Conservation (phyloP, 1,139 yeast genomes). For the Citeromyces hawaiiensis region DNA sequence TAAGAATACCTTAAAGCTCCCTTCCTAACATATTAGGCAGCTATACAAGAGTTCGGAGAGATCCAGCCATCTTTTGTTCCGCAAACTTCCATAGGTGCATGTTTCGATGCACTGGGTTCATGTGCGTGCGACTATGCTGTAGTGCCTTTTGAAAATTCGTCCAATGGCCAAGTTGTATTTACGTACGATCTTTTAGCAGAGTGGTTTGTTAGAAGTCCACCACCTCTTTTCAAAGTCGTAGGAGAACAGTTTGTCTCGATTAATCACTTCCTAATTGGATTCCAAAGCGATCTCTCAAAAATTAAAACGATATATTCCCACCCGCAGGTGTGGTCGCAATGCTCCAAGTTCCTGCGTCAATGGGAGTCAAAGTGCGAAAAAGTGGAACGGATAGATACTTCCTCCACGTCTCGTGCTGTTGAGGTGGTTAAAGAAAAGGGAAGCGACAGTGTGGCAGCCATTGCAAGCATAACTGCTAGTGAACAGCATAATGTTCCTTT, state of each 20-base stretch:
- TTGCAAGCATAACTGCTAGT: constrained; percentile 54
- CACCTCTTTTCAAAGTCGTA: constrained; percentile 31
- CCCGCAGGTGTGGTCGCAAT: constrained; percentile 98
- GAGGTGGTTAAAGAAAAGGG: constrained; percentile 32
- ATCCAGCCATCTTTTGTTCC: constrained; percentile 24
- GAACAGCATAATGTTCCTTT: constrained; percentile 48
- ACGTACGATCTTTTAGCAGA: constrained; percentile 75
- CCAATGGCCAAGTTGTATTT: constrained; percentile 85
- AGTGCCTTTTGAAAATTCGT: constrained; percentile 90
- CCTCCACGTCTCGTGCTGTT: constrained; percentile 81
- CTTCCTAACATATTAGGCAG: constrained; percentile 34
- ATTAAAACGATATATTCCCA: constrained; percentile 65
- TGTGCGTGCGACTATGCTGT: constrained; percentile 51
- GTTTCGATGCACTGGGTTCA: constrained; percentile 40
- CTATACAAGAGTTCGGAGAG: constrained; percentile 48
- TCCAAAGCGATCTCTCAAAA: constrained; percentile 26
- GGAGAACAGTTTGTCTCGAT: constrained; percentile 78
- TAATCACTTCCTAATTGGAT: constrained; percentile 61
- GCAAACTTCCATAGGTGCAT: constrained; percentile 40
- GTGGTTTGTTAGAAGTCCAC: constrained; percentile 24
- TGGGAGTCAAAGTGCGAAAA: constrained; percentile 18
- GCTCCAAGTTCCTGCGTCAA: constrained; percentile 35
- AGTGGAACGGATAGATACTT: constrained; percentile 45
- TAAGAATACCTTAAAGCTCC: constrained; percentile 17
- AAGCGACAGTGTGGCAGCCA: constrained; percentile 29